These are phyloP conservation scores for Aspergillus chevalieri DNA, from an alignment of 2,329 filamentous ascomycete genomes.

Conservation along the genomic window DNA sequence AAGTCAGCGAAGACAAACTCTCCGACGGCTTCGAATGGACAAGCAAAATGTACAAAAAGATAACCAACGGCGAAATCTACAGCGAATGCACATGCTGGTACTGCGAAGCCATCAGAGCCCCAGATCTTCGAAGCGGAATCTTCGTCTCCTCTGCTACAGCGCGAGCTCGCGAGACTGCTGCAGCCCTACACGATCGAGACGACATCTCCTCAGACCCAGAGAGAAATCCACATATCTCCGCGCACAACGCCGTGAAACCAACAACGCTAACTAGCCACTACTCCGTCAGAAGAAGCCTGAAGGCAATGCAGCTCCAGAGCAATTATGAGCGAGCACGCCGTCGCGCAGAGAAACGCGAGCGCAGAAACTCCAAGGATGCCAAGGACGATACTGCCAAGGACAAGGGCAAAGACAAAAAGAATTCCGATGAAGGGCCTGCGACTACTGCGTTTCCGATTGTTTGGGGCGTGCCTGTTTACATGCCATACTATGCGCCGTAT, in stretches of 20 bases:
- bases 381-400: background rate
- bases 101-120: slow-evolving; percentile 64
- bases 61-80: slow-evolving; percentile 57
- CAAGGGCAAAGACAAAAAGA: slow-evolving; percentile 27
- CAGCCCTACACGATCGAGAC: slow-evolving; percentile 35
- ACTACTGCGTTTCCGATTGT: slow-evolving; percentile 28
- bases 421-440: slow-evolving; percentile 11
- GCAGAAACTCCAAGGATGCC: background rate
- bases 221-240: slow-evolving; percentile 63
- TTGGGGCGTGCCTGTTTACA: slow-evolving; percentile 42
- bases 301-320: slow-evolving; percentile 44
- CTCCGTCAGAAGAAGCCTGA: slow-evolving; percentile 15
- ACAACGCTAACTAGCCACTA: too few relatives aligned
- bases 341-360: slow-evolving; percentile 23
- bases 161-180: slow-evolving; percentile 48
- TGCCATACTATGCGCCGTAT: slow-evolving; percentile 45
- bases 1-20: slow-evolving; percentile 64
- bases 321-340: slow-evolving; percentile 47
- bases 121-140: slow-evolving; percentile 42
- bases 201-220: slow-evolving; percentile 45
- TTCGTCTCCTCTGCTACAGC: slow-evolving; percentile 40
- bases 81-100: slow-evolving; percentile 41
- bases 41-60: slow-evolving; percentile 60
- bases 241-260: slow-evolving; percentile 59
- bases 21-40: slow-evolving; percentile 66